Percentiles rank a stretch among this genome's conserved stretches.
Evolutionary conservation across 768 basidiomycete species (phyloP).

Genomic region (Calocybe cyanea): DNA sequence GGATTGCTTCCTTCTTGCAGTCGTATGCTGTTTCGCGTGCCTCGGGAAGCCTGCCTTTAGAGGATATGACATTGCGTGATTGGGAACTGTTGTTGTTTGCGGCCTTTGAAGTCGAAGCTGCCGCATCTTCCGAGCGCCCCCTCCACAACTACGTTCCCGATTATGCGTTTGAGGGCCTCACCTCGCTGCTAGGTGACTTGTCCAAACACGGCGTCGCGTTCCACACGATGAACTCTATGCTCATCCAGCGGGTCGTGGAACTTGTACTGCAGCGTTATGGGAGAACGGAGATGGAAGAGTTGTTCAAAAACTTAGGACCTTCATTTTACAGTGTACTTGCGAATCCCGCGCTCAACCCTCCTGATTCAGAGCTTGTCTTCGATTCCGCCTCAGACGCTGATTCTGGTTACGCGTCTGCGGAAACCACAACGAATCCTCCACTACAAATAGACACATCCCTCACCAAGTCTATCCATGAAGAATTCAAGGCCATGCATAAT

Average conservation of each 20-base stretch:
- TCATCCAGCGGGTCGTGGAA: constrained; percentile 24
- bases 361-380: constrained; percentile 18
- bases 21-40: constrained; percentile 38
- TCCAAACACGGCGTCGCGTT: constrained; percentile 28
- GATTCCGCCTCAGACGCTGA: constrained; percentile 8
- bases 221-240: constrained; percentile 18
- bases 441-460: constrained; percentile 10
- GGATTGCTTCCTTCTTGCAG: constrained; percentile 39
- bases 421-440: background rate
- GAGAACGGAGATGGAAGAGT: constrained; percentile 19
- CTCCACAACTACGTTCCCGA: constrained; percentile 17
- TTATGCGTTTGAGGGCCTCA: constrained; percentile 36
- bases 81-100: constrained; percentile 46
- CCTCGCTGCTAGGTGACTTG: constrained; percentile 40
- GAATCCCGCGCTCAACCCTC: constrained; percentile 15
- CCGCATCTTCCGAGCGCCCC: constrained; percentile 23
- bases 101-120: constrained; percentile 32
- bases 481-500: constrained; percentile 4
- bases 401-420: constrained; percentile 10
- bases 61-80: constrained; percentile 33
- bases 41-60: constrained; percentile 19
- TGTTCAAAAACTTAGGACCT: constrained; percentile 30
- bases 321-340: constrained; percentile 23
- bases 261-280: constrained; percentile 21
- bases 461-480: constrained; percentile 3